Evolutionary conservation across 1,139 yeast genomes (phyloP).

Genomic region (Yamadazyma buinensis): DNA sequence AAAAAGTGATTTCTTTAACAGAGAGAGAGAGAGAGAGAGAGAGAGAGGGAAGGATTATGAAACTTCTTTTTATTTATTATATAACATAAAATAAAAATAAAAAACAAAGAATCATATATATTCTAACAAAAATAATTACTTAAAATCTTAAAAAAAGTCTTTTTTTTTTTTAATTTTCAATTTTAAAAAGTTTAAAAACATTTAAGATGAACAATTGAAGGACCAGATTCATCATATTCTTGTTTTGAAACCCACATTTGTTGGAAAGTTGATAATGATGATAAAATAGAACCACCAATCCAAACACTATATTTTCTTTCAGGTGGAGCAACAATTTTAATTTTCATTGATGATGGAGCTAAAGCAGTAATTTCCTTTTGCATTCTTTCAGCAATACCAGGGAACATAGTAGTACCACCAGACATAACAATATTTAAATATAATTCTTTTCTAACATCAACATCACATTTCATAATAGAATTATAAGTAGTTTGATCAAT

Average conservation of each 20-base stretch:
- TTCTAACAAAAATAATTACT: not conserved
- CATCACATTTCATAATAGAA: conserved; percentile 99
- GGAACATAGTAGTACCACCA: conserved; percentile 99
- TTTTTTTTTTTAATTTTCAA: conserved; percentile 2
- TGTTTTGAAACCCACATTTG: conserved; percentile 99
- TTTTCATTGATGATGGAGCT: conserved; percentile 99
- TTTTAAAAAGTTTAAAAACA: conserved; percentile 85
- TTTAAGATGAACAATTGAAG: conserved; percentile 99
- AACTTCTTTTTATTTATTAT: conserved; percentile 14
- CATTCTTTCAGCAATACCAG: conserved; percentile 99
- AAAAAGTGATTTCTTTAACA: too few species aligned
- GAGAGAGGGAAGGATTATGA: too few species aligned
- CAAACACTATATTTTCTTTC: conserved; percentile 99
- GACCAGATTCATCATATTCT: conserved; percentile 99
- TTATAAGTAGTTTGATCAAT: conserved; percentile 99
- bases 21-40: too few species aligned
- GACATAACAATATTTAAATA: conserved; percentile 99
- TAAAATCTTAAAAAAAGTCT: conserved; percentile 1
- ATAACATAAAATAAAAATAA: conserved; percentile 15
- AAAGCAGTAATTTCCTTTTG: conserved; percentile 99
- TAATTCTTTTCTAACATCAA: conserved; percentile 98
- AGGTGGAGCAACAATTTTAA: conserved; percentile 98
- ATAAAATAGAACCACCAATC: conserved; percentile 99
- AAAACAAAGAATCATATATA: conserved; percentile 10
- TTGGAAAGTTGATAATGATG: conserved; percentile 98